These are phyloP conservation scores for Microdochium trichocladiopsis DNA, from an alignment of 2,329 filamentous ascomycete genomes.

Conservation along the genomic window DNA sequence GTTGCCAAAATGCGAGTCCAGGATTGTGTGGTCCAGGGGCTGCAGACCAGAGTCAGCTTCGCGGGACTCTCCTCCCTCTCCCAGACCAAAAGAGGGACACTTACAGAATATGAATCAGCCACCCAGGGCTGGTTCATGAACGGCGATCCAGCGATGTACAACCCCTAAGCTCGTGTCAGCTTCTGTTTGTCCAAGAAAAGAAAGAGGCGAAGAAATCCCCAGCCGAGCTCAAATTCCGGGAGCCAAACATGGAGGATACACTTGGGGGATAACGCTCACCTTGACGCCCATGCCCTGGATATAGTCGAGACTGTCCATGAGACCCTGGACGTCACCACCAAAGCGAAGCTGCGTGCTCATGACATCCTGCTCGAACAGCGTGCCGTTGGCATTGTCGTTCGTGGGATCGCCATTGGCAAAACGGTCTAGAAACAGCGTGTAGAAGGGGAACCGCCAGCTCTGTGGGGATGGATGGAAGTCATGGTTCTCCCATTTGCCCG, in stretches of 20 bases:
- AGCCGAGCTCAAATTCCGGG: no score
- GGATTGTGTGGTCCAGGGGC: constrained; percentile 52
- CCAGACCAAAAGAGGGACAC: constrained; percentile 3
- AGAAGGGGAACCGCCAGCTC: constrained; percentile 61
- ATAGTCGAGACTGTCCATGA: constrained; percentile 56
- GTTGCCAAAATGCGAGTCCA: constrained; percentile 56
- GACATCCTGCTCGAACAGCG: constrained; percentile 52
- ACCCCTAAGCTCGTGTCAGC: no score
- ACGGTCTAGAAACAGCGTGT: constrained; percentile 56
- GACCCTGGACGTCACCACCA: constrained; percentile 51
- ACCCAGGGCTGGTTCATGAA: constrained; percentile 61
- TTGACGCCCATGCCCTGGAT: constrained; percentile 58
- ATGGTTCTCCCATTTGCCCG: constrained; percentile 46
- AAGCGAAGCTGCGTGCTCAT: constrained; percentile 55
- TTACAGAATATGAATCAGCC: constrained; percentile 45
- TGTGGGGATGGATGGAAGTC: constrained; percentile 44
- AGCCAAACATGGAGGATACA: neutral
- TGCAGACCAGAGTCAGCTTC: constrained; percentile 17
- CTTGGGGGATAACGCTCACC: constrained; percentile 5
- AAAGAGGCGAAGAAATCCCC: no score
- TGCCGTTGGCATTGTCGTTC: constrained; percentile 57
- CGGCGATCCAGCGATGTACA: constrained; percentile 57
- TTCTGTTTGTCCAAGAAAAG: no score
- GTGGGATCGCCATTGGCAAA: constrained; percentile 58
- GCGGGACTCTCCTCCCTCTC: neutral